phyloP scores from a whole-genome alignment of 305 asterid species.

The Withania somnifera region DNA sequence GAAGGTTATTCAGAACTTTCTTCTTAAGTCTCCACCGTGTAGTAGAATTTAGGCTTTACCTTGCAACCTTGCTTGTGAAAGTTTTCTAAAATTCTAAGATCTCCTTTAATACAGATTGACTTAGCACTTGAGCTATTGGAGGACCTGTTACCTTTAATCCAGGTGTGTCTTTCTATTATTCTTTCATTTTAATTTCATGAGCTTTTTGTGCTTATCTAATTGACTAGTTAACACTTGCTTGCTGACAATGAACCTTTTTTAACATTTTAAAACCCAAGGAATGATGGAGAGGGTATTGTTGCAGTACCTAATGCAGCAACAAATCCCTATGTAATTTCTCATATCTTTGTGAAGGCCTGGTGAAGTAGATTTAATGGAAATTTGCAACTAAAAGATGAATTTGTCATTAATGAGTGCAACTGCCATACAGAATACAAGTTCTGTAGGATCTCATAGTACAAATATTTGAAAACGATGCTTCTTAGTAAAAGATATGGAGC shows the following conservation, averaged over 20 bases:
- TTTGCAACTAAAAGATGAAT: background rate
- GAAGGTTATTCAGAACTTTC: constrained; percentile 41
- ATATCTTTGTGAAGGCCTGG: background rate
- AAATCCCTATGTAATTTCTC: background rate
- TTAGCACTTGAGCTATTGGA: constrained; percentile 87
- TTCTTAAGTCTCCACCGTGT: background rate
- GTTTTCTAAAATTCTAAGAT: background rate
- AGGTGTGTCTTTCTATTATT: constrained; percentile 28
- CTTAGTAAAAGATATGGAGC: background rate
- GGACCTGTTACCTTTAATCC: constrained; percentile 86
- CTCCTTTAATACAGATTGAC: constrained; percentile 48
- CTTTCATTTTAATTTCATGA: background rate
- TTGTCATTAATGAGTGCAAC: background rate
- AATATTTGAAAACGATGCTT: background rate
- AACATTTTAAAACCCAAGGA: background rate
- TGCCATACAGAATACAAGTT: background rate
- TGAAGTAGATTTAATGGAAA: background rate
- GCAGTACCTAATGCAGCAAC: background rate
- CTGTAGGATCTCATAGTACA: background rate
- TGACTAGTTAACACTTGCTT: background rate
- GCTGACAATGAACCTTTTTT: background rate
- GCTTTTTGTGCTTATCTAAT: background rate
- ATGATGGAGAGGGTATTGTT: background rate
- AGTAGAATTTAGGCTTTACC: background rate
- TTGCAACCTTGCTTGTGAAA: background rate